A percentile compares a stretch with the other conserved stretches of the same genome.
Evolutionary conservation across 257 asterid species (phyloP).

Genomic region (Solanum piurae): DNA sequence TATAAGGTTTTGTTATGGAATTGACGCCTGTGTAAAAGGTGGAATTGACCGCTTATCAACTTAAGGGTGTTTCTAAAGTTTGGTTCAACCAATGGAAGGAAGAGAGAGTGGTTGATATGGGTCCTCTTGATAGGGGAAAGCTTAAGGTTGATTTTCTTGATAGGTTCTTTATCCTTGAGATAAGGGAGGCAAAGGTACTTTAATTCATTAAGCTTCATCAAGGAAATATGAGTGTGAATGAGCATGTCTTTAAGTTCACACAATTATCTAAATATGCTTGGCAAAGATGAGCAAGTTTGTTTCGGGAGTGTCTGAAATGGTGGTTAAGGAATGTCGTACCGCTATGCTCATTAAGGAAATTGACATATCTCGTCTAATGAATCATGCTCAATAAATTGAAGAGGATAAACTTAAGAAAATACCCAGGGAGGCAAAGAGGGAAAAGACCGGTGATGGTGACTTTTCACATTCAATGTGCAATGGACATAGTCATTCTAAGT

Average conservation of each 20-base stretch:
- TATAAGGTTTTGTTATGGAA: too few relatives aligned
- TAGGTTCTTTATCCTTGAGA: background rate
- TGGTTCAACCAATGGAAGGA: background rate
- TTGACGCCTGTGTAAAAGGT: too few relatives aligned
- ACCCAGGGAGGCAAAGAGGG: background rate
- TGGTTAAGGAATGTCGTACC: background rate
- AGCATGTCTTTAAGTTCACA: background rate
- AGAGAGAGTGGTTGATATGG: background rate
- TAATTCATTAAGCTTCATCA: background rate
- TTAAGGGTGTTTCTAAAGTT: background rate
- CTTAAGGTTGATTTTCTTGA: background rate
- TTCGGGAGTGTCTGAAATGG: background rate
- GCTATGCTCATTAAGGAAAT: too few relatives aligned
- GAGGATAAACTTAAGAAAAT: background rate
- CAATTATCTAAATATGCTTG: background rate
- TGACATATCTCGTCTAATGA: background rate
- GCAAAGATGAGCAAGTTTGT: background rate
- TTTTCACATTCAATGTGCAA: background rate
- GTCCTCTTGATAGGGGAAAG: background rate
- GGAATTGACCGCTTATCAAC: background rate
- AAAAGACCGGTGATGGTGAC: background rate
- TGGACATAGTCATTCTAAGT: background rate
- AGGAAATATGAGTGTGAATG: background rate
- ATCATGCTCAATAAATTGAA: background rate
- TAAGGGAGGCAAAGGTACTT: background rate